Evolutionary conservation across 768 basidiomycete genomes (phyloP).

Genomic region (Trametes cubensis): DNA sequence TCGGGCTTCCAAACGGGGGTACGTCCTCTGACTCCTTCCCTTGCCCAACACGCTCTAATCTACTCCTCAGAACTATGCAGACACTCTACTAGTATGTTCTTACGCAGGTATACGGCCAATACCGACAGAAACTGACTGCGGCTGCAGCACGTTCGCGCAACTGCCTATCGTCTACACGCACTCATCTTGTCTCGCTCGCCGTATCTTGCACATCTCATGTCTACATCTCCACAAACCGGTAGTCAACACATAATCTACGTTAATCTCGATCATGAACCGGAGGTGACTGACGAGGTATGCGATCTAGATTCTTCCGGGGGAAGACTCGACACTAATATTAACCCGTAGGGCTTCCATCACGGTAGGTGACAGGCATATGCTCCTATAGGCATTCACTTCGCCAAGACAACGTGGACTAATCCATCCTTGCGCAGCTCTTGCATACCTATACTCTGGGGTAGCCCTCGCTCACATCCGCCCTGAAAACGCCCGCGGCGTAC

Average conservation of each 20-base stretch:
- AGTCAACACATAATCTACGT: conserved; percentile 74
- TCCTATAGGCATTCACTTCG: not conserved
- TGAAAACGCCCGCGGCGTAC: conserved; percentile 81
- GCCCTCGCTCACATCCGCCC: conserved; percentile 70
- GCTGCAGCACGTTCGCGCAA: conserved; percentile 70
- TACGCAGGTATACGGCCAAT: conserved; percentile 5
- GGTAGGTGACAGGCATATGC: not conserved
- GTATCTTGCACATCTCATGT: conserved; percentile 86
- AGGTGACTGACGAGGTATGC: conserved; percentile 83
- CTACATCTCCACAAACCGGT: conserved; percentile 68
- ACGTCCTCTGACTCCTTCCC: conserved; percentile 38
- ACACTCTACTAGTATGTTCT: conserved; percentile 66
- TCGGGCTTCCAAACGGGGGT: conserved; percentile 83
- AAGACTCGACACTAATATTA: not conserved
- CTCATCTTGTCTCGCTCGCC: conserved; percentile 89
- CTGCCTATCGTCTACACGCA: conserved; percentile 76
- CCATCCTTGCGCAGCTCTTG: conserved; percentile 55
- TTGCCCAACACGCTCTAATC: not conserved
- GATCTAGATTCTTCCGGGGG: not conserved
- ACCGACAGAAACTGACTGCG: conserved; percentile 4
- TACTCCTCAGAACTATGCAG: conserved; percentile 70
- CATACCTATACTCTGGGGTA: conserved; percentile 77
- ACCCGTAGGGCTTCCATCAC: conserved; percentile 54
- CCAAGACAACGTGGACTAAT: conserved; percentile 23
- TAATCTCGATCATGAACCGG: conserved; percentile 74